Percentiles rank a stretch among this genome's conserved stretches.
Evolutionary conservation across 345 rosid genomes (phyloP).

Genomic region (Acer campestre): DNA sequence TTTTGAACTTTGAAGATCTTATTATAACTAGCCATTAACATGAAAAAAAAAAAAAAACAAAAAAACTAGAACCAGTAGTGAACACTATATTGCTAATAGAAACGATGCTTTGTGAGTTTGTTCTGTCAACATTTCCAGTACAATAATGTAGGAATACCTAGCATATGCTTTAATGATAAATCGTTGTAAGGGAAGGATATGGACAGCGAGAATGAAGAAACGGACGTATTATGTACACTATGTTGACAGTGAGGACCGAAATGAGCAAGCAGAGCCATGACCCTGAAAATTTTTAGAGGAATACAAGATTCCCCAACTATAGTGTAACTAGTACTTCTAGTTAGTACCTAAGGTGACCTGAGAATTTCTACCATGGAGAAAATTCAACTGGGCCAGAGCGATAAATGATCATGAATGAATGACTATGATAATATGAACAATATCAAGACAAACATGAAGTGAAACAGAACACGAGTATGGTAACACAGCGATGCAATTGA

Average conservation of each 20-base stretch:
- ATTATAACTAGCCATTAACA: no score
- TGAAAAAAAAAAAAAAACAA: no score
- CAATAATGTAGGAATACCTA: background rate
- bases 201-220: constrained; percentile 5
- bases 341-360: constrained; percentile 9
- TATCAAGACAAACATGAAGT: constrained; percentile 16
- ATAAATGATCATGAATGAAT: background rate
- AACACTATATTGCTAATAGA: background rate
- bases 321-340: background rate
- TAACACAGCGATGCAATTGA: constrained; percentile 30
- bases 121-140: background rate
- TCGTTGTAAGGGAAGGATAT: background rate
- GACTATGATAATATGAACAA: constrained; percentile 29
- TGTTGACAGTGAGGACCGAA: background rate
- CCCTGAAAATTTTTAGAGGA: background rate
- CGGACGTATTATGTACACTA: constrained; percentile 4
- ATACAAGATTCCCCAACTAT: background rate
- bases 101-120: background rate
- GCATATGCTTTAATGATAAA: background rate
- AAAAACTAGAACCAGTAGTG: background rate
- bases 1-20: background rate
- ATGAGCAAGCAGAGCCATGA: background rate
- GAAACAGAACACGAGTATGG: constrained; percentile 12
- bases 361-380: background rate
- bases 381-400: background rate